Base-by-base conservation (phyloP, 1,139 yeast genomes). In the Maudiozyma humilis region DNA sequence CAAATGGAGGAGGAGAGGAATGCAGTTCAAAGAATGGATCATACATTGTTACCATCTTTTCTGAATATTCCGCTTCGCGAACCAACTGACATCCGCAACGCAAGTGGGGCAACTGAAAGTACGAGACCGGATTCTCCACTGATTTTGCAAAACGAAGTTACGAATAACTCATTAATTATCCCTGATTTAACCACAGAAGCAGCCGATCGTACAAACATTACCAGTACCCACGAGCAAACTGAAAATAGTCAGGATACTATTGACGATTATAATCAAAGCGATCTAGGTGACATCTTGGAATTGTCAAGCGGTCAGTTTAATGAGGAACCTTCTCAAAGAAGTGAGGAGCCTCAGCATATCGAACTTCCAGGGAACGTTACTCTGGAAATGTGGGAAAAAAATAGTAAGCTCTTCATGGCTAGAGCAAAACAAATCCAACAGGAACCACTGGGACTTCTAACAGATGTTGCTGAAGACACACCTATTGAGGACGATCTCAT, bases 21-120 rank as follows among this genome's bases (percentile, higher is more conserved):
- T 36, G 64, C 64, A 1, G 45, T 62, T 19, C 55, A 50, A 15
- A 54, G 63, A 38, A 55, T 59, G 19, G 55, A 60, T 40, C 56
- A 55, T 44, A 55, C 57, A 1, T 46, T 62, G 29, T 38, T 62
- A 18, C 66, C 65, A 6, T 59, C 64, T 15, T 54, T 59, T 37
- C 43, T 60, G 38, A 53, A 51, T 32, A 40, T 46, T 16, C 45
- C 47, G 34, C 23, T 23, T 14, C 43, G 33, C 19, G 27, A 14
- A 16, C 36, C 34, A 23, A 20, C 29, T 13, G 18, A 29, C 16
- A 6, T 18, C 8, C 13, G 4, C 13, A 27, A 41, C 12, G 27
- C 34, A 20, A 18, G 35, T 19, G 34, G 31, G 14, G 31, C 38
- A 12, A 25, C 47, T 36, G 35, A 41, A 19, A 19, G 8, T n/a